These are phyloP conservation scores for Cardiospermum halicacabum DNA, from an alignment of 345 rosid species.

Conservation along the genomic window DNA sequence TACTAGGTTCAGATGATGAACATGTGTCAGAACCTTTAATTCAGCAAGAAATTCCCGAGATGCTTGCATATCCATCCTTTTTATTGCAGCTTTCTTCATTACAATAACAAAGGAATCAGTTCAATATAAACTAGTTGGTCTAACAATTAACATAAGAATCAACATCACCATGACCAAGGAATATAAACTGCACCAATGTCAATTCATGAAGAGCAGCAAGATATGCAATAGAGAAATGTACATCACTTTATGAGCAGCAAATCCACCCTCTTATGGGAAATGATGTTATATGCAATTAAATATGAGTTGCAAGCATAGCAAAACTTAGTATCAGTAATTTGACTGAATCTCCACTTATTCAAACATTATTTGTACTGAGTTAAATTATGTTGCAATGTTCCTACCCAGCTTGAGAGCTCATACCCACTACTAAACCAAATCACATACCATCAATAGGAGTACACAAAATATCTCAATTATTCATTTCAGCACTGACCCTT, in stretches of 20 bases:
- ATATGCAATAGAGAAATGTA: not conserved
- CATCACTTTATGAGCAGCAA: not conserved
- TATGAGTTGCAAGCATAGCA: not conserved
- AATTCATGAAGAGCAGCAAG: not conserved
- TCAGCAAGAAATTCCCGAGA: slow-evolving; percentile 93
- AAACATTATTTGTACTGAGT: not conserved
- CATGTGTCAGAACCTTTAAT: slow-evolving; percentile 80
- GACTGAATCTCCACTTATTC: no score
- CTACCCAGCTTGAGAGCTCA: not conserved
- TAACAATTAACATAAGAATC: slow-evolving; percentile 9
- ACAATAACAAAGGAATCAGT: slow-evolving; percentile 2
- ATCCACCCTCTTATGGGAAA: not conserved
- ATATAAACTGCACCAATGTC: not conserved
- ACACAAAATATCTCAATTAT: not conserved
- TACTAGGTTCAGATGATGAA: slow-evolving; percentile 97
- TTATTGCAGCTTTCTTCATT: slow-evolving; percentile 91
- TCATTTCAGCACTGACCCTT: not conserved
- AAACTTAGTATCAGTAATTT: not conserved
- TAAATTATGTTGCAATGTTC: slow-evolving; percentile 1
- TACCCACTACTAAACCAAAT: not conserved
- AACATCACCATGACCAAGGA: not conserved
- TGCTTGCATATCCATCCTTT: slow-evolving; percentile 99
- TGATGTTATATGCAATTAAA: not conserved
- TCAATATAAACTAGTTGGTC: not conserved
- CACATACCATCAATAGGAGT: not conserved